These are phyloP conservation scores for Saitozyma sp. DNA, from an alignment of 768 basidiomycete species.

Conservation along the genomic window DNA sequence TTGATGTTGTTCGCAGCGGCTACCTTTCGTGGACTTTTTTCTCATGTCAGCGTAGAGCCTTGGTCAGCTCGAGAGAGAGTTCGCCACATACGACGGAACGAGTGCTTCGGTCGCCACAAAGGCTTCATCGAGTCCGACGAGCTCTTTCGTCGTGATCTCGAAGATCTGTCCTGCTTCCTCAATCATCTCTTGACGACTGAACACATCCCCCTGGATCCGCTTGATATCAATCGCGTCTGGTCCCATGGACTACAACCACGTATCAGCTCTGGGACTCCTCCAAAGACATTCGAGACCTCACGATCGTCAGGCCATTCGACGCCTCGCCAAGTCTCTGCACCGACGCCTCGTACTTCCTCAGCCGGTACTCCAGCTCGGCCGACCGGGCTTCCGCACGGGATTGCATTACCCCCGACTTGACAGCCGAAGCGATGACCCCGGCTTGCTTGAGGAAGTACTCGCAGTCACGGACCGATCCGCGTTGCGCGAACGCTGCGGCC, in stretches of 20 bases:
- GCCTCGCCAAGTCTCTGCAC: constrained; percentile 53
- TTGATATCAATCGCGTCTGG: constrained; percentile 36
- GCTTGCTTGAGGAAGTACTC: constrained; percentile 81
- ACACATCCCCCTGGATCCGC: constrained; percentile 35
- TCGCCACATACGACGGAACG: constrained; percentile 31
- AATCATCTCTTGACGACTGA: constrained; percentile 44
- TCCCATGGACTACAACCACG: constrained; percentile 21
- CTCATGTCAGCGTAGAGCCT: constrained; percentile 33
- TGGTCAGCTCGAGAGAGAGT: background rate
- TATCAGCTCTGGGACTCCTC: background rate
- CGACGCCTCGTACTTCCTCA: constrained; percentile 46
- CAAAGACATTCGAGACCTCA: constrained; percentile 2
- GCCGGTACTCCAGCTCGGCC: constrained; percentile 69
- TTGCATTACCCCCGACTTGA: constrained; percentile 66
- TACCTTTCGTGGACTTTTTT: constrained; percentile 15
- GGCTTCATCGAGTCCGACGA: constrained; percentile 58
- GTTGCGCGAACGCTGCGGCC: constrained; percentile 63
- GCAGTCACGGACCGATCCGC: constrained; percentile 81
- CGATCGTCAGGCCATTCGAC: constrained; percentile 12
- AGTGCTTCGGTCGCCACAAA: constrained; percentile 35
- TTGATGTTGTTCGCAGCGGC: constrained; percentile 1
- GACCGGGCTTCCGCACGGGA: constrained; percentile 67
- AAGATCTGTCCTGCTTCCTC: constrained; percentile 64
- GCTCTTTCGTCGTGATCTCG: constrained; percentile 33
- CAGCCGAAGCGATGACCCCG: constrained; percentile 66